Percentiles rank a stretch among this genome's conserved stretches.
Evolutionary conservation across 129 eudicot species (phyloP).

Genomic region (Deinandra increscens): DNA sequence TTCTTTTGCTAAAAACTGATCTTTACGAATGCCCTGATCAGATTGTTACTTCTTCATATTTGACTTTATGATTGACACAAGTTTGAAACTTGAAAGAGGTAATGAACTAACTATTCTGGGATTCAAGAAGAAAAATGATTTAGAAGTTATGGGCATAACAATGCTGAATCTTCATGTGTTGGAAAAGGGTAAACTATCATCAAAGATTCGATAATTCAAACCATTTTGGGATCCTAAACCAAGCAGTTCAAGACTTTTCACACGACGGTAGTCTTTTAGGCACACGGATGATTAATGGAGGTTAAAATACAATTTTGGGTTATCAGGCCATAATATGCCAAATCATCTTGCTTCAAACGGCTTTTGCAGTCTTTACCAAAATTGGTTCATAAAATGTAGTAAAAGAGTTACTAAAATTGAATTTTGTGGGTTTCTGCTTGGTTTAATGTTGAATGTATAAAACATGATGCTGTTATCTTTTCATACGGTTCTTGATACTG

Average conservation of each 20-base stretch:
- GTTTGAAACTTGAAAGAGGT: slow-evolving; percentile 34
- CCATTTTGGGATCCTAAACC: slow-evolving; percentile 35
- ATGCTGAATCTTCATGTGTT: slow-evolving; percentile 29
- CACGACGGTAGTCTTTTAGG: slow-evolving; percentile 32
- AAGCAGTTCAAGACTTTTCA: slow-evolving; percentile 30
- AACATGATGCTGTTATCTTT: too few relatives aligned
- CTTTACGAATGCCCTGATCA: slow-evolving; percentile 33
- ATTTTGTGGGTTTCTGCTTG: background rate
- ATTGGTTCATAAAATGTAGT: slow-evolving; percentile 15
- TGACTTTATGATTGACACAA: slow-evolving; percentile 47
- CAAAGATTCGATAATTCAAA: slow-evolving; percentile 34
- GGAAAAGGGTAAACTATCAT: slow-evolving; percentile 43
- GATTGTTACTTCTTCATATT: slow-evolving; percentile 35
- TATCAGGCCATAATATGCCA: slow-evolving; percentile 35
- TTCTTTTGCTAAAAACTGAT: slow-evolving; percentile 26
- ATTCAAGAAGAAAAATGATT: slow-evolving; percentile 34
- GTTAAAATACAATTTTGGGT: slow-evolving; percentile 27
- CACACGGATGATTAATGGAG: slow-evolving; percentile 42
- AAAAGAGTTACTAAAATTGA: background rate
- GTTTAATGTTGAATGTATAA: slow-evolving; percentile 14
- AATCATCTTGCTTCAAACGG: slow-evolving; percentile 33
- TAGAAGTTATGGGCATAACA: slow-evolving; percentile 36
- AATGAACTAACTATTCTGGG: slow-evolving; percentile 23
- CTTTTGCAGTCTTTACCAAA: slow-evolving; percentile 30
- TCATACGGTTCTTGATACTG: too few relatives aligned